Evolutionary conservation across 495 filamentous ascomycete genomes (phyloP).

Genomic region (Extremus antarcticus): DNA sequence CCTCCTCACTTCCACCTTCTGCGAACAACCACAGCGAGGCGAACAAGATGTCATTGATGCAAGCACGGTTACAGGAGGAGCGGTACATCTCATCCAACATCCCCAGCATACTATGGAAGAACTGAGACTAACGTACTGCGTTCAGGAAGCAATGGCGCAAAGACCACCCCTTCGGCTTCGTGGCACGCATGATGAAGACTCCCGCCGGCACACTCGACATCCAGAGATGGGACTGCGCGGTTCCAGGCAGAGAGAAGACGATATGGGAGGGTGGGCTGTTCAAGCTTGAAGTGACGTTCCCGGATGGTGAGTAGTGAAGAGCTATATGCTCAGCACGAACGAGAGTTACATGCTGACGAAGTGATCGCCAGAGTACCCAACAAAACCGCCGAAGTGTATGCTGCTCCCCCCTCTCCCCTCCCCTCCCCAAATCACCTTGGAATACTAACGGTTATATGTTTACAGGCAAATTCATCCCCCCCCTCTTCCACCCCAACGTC

Average conservation of each 20-base stretch:
- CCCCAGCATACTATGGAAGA: not conserved
- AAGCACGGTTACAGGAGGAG: constrained; percentile 84
- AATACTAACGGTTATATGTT: not conserved
- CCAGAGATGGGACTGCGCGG: constrained; percentile 91
- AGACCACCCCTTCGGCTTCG: constrained; percentile 97
- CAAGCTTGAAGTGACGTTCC: constrained; percentile 85
- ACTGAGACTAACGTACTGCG: constrained; percentile 8
- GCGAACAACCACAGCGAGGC: not conserved
- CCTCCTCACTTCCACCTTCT: constrained; percentile 1
- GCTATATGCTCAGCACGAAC: constrained; percentile 6
- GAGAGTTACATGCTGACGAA: constrained; percentile 10
- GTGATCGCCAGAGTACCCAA: constrained; percentile 80
- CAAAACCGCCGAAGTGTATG: constrained; percentile 94
- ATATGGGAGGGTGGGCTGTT: constrained; percentile 95
- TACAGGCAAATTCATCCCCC: constrained; percentile 88
- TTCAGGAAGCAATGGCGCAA: constrained; percentile 87
- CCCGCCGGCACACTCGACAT: constrained; percentile 73
- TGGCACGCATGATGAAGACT: constrained; percentile 74
- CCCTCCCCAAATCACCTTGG: not conserved
- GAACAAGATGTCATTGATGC: constrained; percentile 66
- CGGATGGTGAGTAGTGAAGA: constrained; percentile 63
- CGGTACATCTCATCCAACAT: constrained; percentile 52
- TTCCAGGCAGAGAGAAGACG: constrained; percentile 91
- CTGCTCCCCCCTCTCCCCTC: not conserved
- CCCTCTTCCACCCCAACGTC: constrained; percentile 97